Evolutionary conservation across 148 eudicot genomes (phyloP).

Genomic region (Chenopodium album): DNA sequence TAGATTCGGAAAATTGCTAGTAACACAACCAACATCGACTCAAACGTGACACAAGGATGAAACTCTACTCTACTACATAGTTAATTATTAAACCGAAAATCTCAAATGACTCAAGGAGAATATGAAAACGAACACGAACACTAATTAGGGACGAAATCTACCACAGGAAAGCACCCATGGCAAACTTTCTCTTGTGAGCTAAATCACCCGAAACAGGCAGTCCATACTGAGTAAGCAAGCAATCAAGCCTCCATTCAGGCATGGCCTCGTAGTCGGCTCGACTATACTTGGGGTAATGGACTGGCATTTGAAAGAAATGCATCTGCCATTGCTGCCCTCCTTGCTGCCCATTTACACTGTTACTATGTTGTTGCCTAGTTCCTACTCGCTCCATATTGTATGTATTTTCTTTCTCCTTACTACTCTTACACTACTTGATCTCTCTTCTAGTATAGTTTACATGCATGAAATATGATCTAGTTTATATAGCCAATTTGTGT

Average conservation of each 20-base stretch:
- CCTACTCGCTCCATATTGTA: slow-evolving; percentile 11
- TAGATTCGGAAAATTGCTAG: not conserved
- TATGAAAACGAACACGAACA: too few relatives aligned
- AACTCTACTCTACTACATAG: too few relatives aligned
- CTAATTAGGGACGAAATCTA: not conserved
- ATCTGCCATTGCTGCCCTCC: slow-evolving; percentile 9
- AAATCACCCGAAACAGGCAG: slow-evolving; percentile 12
- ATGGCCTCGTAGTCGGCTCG: slow-evolving; percentile 31
- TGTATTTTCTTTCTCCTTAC: not conserved
- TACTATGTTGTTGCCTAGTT: not conserved
- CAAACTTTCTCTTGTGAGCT: slow-evolving; percentile 10
- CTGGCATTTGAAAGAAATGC: slow-evolving; percentile 30
- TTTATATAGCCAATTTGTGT: not conserved
- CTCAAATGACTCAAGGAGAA: too few relatives aligned
- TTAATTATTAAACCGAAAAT: too few relatives aligned
- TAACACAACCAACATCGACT: not conserved
- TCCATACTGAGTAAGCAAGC: slow-evolving; percentile 32
- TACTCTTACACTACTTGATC: not conserved
- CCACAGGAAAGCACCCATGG: slow-evolving; percentile 14
- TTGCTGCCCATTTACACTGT: slow-evolving; percentile 10
- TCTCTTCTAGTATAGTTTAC: not conserved
- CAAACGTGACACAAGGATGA: too few relatives aligned
- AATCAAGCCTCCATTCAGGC: slow-evolving; percentile 38
- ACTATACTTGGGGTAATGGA: slow-evolving; percentile 39
- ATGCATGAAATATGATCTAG: not conserved